Evolutionary conservation across 345 rosid genomes (phyloP).

Genomic region (Eucalyptus pumila): DNA sequence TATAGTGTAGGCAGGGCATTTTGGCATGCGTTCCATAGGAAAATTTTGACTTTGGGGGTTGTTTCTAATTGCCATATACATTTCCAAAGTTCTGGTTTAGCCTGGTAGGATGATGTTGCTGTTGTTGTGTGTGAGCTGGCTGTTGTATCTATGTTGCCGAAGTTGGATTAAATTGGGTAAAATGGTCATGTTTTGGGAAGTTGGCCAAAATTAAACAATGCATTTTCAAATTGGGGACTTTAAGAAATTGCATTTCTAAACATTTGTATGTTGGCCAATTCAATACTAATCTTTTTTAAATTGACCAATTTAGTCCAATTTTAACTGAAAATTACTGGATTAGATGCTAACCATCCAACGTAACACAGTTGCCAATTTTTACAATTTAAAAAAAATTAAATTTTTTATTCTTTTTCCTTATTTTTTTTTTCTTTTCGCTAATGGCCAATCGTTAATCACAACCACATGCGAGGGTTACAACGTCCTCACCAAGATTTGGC

Average conservation of each 20-base stretch:
- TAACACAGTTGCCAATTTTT: not conserved
- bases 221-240: not conserved
- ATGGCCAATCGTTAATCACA: not conserved
- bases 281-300: not conserved
- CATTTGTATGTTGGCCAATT: not conserved
- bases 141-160: too few species aligned
- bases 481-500: not conserved
- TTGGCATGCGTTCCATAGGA: too few species aligned
- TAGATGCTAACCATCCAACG: not conserved
- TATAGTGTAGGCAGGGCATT: rapidly evolving
- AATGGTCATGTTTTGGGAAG: not conserved
- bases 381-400: not conserved
- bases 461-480: not conserved
- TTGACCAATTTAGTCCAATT: not conserved
- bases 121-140: too few species aligned
- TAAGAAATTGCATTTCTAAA: not conserved
- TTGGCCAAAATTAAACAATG: not conserved
- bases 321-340: rapidly evolving
- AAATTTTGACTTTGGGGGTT: too few species aligned
- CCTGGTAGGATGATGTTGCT: too few species aligned
- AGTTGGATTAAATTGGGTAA: not conserved
- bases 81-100: too few species aligned
- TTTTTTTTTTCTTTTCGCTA: not conserved
- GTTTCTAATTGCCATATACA: too few species aligned
- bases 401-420: not conserved